phyloP scores from a whole-genome alignment of 2,329 filamentous ascomycete species.

The Trichophyton equinum region DNA sequence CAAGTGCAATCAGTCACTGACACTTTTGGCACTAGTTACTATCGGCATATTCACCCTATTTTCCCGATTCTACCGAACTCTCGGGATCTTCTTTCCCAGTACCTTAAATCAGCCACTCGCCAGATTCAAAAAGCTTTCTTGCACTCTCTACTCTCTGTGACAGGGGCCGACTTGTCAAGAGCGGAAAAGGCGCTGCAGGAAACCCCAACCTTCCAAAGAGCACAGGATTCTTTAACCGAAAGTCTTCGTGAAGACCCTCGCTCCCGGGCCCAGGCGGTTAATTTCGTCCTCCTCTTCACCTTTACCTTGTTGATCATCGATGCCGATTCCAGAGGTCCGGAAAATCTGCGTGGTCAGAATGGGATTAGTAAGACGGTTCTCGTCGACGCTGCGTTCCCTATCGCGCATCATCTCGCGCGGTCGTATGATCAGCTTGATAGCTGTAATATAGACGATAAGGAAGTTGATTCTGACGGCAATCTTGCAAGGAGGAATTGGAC shows the following conservation, averaged over 20 bases:
- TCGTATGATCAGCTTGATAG: conserved; percentile 27
- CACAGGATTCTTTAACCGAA: conserved; percentile 29
- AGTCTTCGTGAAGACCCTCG: conserved; percentile 27
- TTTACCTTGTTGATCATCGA: conserved; percentile 33
- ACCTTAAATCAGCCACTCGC: conserved; percentile 29
- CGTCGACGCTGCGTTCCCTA: conserved; percentile 28
- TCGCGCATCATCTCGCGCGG: conserved; percentile 30
- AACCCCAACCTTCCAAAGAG: conserved; percentile 25
- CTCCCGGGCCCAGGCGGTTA: conserved; percentile 24
- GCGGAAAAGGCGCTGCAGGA: conserved; percentile 24
- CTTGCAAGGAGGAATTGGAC: conserved; percentile 31
- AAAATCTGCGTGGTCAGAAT: conserved; percentile 31
- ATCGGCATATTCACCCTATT: conserved; percentile 29
- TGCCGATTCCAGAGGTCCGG: conserved; percentile 30
- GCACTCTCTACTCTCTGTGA: conserved; percentile 29
- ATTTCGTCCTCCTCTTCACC: conserved; percentile 32
- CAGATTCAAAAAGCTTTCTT: conserved; percentile 31
- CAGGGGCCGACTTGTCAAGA: conserved; percentile 26
- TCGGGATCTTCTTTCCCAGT: conserved; percentile 25
- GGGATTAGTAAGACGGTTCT: conserved; percentile 29
- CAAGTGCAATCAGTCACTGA: background rate
- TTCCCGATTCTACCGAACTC: conserved; percentile 32
- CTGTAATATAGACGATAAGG: conserved; percentile 21
- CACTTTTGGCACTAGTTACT: conserved; percentile 25
- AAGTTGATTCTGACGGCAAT: conserved; percentile 31